Evolutionary conservation across 2,329 filamentous ascomycete species (phyloP), one percentile per base, ranked within the genome.

Genomic region (Achaetomium macrosporum): DNA sequence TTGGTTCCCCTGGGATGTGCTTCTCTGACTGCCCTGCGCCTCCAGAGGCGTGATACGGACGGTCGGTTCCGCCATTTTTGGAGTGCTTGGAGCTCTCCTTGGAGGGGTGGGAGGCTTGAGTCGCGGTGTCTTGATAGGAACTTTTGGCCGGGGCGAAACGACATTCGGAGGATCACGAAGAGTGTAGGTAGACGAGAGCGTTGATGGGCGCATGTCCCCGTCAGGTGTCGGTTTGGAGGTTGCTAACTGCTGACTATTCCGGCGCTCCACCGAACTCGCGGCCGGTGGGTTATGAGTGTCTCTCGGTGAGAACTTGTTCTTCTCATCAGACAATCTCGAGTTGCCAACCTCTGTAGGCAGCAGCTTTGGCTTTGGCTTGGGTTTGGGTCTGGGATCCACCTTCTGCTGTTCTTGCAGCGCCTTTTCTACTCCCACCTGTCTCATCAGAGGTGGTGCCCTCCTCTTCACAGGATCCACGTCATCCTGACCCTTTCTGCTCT

Each of bases 401-500:
- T 43, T 55, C 12, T 33, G 35, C 19, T 17, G 44, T 13, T 33
- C 36, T 47, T 42, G 40, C 33, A 15, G 42, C 25, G 31, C 33
- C 19, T 37, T 29, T 3, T 39, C 40, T 2, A 11, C 37, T 42
- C 13, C 3, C n/a, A 13, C 15, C 31, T 50, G 30, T 7, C 12
- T 54, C 51, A 65, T 64, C 13, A 68, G 63, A 3, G 70, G 67
- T 40, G 58, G 63, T 3, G 61, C 61, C 17, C 54, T 57, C 50
- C 63, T 71, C 63, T 72, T 73, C 6, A 66, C 61, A 3, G 68
- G 67, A 42, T 70, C 67, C n/a, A 59, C 60, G 12, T 58, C 62
- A 15, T 58, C 60, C 15, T 59, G 46, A 17, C 55, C 57, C 52
- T 57, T 53, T 40, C 71, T 75, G 57, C 76, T 72, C 68, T 90